Conservation (phyloP, 2,329 filamentous ascomycete species). For the Aspergillus flavus region DNA sequence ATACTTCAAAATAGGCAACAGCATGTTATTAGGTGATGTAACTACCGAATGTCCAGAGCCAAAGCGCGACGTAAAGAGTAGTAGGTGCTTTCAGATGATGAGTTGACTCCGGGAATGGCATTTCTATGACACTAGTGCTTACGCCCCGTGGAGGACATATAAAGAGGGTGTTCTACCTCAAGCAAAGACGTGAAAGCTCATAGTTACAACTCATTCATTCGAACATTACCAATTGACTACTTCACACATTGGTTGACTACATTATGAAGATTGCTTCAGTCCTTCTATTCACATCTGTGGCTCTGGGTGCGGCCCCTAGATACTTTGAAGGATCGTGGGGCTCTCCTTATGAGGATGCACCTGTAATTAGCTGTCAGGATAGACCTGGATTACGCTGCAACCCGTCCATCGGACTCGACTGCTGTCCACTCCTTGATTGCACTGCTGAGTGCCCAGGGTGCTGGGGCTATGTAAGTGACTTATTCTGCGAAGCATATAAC, state of each 20-base stretch:
- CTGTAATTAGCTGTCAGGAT: not conserved
- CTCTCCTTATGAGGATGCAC: not conserved
- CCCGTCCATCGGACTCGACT: not conserved
- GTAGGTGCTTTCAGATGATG: not conserved
- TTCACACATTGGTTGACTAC: not conserved
- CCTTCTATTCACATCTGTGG: not conserved
- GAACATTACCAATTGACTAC: not conserved
- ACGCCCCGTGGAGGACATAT: not conserved
- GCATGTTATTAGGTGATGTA: not conserved
- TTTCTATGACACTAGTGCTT: not conserved
- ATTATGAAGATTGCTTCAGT: not conserved
- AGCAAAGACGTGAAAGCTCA: not conserved
- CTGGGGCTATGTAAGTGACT: not conserved
- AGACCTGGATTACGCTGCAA: not conserved
- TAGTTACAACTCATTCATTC: not conserved
- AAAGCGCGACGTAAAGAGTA: not conserved
- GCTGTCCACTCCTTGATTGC: not conserved
- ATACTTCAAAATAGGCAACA: not conserved
- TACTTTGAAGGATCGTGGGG: not conserved
- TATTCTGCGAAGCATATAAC: not conserved
- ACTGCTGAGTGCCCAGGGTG: not conserved
- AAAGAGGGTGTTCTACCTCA: not conserved
- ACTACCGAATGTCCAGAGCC: not conserved
- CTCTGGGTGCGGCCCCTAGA: not conserved
- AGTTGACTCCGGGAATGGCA: not conserved